phyloP scores from a whole-genome alignment of 2,329 filamentous ascomycete genomes.

The Simplicillium sp. region DNA sequence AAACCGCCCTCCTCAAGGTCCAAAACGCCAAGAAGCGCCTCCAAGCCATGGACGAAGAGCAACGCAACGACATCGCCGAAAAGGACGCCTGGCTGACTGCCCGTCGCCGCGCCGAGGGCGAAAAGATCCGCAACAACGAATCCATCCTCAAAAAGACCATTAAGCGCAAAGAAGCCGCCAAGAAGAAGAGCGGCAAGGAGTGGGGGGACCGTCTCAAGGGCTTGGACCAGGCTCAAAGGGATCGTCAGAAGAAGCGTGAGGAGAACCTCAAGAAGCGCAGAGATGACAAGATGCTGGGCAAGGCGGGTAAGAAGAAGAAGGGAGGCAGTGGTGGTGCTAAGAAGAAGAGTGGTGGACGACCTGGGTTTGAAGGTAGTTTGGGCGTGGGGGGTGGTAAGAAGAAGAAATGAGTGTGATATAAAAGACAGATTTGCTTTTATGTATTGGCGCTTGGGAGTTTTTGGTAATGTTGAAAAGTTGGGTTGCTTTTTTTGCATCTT shows the following conservation, averaged over 20 bases:
- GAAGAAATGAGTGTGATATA: conserved; percentile 17
- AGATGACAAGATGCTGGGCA: conserved; percentile 59
- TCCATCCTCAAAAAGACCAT: conserved; percentile 84
- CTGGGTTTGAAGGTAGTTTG: conserved; percentile 63
- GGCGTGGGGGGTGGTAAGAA: conserved; percentile 43
- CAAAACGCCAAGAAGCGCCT: conserved; percentile 81
- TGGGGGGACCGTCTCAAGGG: conserved; percentile 68
- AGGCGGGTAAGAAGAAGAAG: conserved; percentile 50
- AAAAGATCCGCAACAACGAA: conserved; percentile 81
- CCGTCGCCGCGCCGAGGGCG: conserved; percentile 78
- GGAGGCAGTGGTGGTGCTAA: conserved; percentile 20
- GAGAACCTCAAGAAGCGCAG: conserved; percentile 66
- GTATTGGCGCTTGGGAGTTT: no score
- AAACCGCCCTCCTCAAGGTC: conserved; percentile 74
- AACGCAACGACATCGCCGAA: conserved; percentile 78
- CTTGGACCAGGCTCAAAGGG: conserved; percentile 66
- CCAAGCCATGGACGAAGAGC: conserved; percentile 63
- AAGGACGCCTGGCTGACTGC: conserved; percentile 94
- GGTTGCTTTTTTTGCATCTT: not conserved
- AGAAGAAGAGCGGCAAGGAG: conserved; percentile 85
- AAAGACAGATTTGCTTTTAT: not conserved
- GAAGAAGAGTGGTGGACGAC: conserved; percentile 39
- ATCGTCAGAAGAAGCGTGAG: conserved; percentile 73
- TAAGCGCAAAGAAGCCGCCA: conserved; percentile 82
- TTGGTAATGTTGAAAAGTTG: no score